phyloP scores from a whole-genome alignment of 192 early-diverging fungal genomes.

The Paraglomus occultum region DNA sequence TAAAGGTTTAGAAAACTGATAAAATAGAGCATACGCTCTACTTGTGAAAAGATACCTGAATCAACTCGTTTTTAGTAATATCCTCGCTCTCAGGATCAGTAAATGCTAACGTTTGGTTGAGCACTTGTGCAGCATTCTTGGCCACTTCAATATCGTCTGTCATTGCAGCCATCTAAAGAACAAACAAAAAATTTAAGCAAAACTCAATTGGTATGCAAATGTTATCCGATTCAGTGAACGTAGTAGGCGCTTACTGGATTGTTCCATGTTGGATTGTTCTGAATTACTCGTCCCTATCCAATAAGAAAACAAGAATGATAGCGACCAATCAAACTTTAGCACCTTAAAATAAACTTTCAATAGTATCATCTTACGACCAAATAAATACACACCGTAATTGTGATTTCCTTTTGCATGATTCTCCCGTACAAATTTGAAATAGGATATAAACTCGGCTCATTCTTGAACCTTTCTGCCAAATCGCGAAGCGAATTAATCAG shows the following conservation, averaged over 20 bases:
- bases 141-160: conserved; percentile 49
- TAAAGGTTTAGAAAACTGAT: not conserved
- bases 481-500: not conserved
- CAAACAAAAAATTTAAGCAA: too few relatives aligned
- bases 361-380: too few relatives aligned
- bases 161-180: conserved; percentile 6
- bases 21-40: not conserved
- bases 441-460: conserved; percentile 20
- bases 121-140: conserved; percentile 50
- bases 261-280: too few relatives aligned
- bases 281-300: too few relatives aligned
- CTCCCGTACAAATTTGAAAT: conserved; percentile 9
- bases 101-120: conserved; percentile 50
- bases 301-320: too few relatives aligned
- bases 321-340: too few relatives aligned
- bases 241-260: too few relatives aligned
- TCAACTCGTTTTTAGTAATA: conserved; percentile 51
- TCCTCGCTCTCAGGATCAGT: conserved; percentile 53
- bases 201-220: too few relatives aligned
- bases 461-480: conserved; percentile 1
- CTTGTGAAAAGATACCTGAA: conserved; percentile 38
- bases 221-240: too few relatives aligned
- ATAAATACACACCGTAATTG: too few relatives aligned
- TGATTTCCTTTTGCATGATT: not conserved
- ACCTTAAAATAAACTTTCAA: too few relatives aligned